These are phyloP conservation scores for Lecanicillium sp. DNA, from an alignment of 2,329 filamentous ascomycete species.

Conservation along the genomic window DNA sequence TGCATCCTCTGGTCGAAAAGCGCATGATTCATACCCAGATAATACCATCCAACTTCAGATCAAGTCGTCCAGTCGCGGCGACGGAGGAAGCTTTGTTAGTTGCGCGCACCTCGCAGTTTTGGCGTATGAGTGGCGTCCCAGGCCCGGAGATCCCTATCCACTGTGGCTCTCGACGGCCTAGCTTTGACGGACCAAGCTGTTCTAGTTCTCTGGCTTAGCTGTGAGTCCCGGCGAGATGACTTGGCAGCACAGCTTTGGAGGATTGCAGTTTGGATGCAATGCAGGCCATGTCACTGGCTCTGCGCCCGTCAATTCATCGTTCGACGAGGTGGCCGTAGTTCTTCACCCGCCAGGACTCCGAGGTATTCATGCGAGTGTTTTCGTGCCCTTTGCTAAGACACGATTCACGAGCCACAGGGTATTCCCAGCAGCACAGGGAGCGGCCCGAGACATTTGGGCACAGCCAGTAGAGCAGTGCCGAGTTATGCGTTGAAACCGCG, in stretches of 20 bases:
- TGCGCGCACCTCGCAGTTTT: background rate
- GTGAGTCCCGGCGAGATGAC: too few relatives aligned
- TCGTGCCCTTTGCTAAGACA: background rate
- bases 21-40: background rate
- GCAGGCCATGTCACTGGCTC: too few relatives aligned
- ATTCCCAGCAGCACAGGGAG: background rate
- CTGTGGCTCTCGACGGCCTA: conserved; percentile 3
- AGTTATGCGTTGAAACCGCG: background rate
- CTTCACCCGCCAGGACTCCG: too few relatives aligned
- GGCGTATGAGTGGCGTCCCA: background rate
- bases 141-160: conserved; percentile 8
- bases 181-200: background rate
- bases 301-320: too few relatives aligned
- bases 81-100: background rate
- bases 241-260: too few relatives aligned
- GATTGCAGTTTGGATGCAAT: too few relatives aligned
- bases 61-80: background rate
- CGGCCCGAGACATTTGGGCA: background rate
- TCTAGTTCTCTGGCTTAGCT: too few relatives aligned
- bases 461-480: too few relatives aligned
- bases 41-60: background rate
- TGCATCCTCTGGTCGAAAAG: background rate
- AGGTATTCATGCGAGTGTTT: too few relatives aligned
- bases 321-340: too few relatives aligned
- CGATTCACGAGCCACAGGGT: background rate